These are phyloP conservation scores for Populus trichocarpa DNA, from an alignment of 441 rosid genomes.

Conservation along the genomic window DNA sequence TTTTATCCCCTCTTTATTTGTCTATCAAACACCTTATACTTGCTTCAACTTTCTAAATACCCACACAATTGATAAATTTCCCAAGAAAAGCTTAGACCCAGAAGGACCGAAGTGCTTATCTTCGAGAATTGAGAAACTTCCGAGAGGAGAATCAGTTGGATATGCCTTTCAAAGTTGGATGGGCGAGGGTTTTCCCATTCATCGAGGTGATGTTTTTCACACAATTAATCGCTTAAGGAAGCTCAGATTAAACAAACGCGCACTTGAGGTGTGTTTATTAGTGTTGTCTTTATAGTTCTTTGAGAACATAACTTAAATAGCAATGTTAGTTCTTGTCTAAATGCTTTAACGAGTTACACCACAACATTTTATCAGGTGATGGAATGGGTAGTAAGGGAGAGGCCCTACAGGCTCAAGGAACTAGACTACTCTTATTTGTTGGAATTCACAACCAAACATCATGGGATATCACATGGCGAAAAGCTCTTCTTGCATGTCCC, in stretches of 20 bases:
- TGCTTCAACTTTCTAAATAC: constrained; percentile 36
- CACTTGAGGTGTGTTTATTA: constrained; percentile 53
- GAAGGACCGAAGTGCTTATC: constrained; percentile 56
- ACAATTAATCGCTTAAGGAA: constrained; percentile 79
- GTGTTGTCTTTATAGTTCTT: not conserved
- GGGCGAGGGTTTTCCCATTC: constrained; percentile 83
- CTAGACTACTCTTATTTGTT: constrained; percentile 72
- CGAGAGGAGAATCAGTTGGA: constrained; percentile 56
- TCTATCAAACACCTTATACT: constrained; percentile 12
- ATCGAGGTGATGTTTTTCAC: constrained; percentile 82
- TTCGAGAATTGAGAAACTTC: constrained; percentile 65
- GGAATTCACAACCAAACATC: constrained; percentile 72
- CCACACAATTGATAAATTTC: constrained; percentile 13
- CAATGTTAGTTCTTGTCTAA: constrained; percentile 13
- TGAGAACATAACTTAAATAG: not conserved
- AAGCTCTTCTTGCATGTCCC: constrained; percentile 70
- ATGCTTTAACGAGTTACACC: constrained; percentile 7
- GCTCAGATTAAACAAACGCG: constrained; percentile 57
- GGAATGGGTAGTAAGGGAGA: constrained; percentile 87
- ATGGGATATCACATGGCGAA: constrained; percentile 71
- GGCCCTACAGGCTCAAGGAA: constrained; percentile 68
- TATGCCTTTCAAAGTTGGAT: constrained; percentile 83
- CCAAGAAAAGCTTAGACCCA: constrained; percentile 20
- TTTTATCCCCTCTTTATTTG: constrained; percentile 13
- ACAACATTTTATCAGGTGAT: constrained; percentile 48